These are phyloP conservation scores for Falciphora oryzae DNA, from an alignment of 2,329 filamentous ascomycete genomes.

Conservation along the genomic window DNA sequence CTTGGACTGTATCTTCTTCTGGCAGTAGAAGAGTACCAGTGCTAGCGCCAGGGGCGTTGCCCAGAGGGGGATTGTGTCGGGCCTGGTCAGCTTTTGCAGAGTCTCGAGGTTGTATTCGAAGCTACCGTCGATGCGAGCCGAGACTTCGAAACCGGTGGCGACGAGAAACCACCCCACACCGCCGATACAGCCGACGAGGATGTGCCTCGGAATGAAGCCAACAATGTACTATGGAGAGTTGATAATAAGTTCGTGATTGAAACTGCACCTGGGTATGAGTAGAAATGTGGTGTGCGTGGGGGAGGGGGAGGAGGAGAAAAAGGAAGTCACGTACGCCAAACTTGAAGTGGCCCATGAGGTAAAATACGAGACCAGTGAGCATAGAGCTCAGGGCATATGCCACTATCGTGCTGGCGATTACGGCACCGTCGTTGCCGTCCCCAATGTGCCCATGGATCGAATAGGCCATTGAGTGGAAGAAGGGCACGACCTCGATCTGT, in stretches of 20 bases:
- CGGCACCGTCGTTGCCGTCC: slow-evolving; percentile 71
- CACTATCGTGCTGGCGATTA: slow-evolving; percentile 90
- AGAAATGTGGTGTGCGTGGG: background rate
- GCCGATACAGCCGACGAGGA: slow-evolving; percentile 93
- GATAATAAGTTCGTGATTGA: background rate
- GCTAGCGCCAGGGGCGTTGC: slow-evolving; percentile 71
- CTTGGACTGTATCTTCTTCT: slow-evolving; percentile 71
- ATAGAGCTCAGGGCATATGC: slow-evolving; percentile 87
- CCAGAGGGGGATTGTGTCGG: slow-evolving; percentile 78
- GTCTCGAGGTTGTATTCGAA: slow-evolving; percentile 77
- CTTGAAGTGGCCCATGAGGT: slow-evolving; percentile 78
- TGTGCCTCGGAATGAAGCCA: slow-evolving; percentile 94
- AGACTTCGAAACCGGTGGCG: slow-evolving; percentile 88
- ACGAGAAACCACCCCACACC: slow-evolving; percentile 95
- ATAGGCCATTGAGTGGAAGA: slow-evolving; percentile 97
- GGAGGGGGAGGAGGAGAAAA: too few relatives aligned
- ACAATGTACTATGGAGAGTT: slow-evolving; percentile 60
- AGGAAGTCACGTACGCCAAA: slow-evolving; percentile 50
- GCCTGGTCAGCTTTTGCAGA: slow-evolving; percentile 64
- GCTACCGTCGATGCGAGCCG: slow-evolving; percentile 78
- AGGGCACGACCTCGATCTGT: slow-evolving; percentile 92
- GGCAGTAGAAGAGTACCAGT: slow-evolving; percentile 67
- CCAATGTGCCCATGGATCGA: slow-evolving; percentile 78
- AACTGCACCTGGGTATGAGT: background rate
- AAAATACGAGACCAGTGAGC: slow-evolving; percentile 87